phyloP scores from a whole-genome alignment of 176 grass and related monocot species.

The barley (Hordeum vulgare) region MorexV3_pseudomolecules_assembly NC_058520.1:392291354-392291853 shows the following conservation, averaged over 20 bases:
- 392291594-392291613: background rate
- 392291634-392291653: constrained; percentile 10
- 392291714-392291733: background rate
- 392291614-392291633: constrained; percentile 17
- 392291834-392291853: background rate
- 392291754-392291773: no score
- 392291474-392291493: background rate
- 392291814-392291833: background rate
- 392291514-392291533: background rate
- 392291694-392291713: background rate
- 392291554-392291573: constrained; percentile 18
- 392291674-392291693: constrained; percentile 22
- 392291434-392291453: no score
- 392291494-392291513: background rate
- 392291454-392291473: background rate
- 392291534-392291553: background rate
- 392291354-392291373: no score
- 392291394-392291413: no score
- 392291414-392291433: no score
- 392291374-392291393: no score
- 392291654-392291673: constrained; percentile 43
- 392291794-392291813: background rate
- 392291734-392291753: background rate
- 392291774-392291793: background rate
- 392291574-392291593: constrained; percentile 15